A percentile compares a stretch with the other conserved stretches of the same genome.
Conservation (phyloP, 192 early-diverging fungal genomes). For the Coemansia sp. region DNA sequence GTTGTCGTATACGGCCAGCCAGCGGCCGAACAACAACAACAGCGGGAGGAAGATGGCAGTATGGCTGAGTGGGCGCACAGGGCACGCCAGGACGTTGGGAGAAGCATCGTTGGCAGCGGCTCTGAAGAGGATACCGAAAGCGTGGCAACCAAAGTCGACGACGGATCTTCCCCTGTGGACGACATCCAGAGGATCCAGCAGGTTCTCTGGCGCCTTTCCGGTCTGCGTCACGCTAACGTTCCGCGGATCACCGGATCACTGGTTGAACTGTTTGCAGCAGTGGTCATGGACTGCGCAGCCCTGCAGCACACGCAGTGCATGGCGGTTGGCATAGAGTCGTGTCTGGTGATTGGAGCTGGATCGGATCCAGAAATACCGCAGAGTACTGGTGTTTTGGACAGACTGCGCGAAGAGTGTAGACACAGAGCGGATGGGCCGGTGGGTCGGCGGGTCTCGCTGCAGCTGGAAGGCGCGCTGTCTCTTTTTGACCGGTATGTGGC, state of each 20-base stretch:
- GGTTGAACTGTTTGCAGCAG: constrained; percentile 19
- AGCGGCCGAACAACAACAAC: background rate
- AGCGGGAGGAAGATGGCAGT: background rate
- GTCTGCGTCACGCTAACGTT: constrained; percentile 26
- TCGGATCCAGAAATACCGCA: background rate
- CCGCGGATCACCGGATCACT: constrained; percentile 5
- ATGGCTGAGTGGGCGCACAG: constrained; percentile 20
- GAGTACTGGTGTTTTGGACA: background rate
- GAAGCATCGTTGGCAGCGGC: constrained; percentile 7
- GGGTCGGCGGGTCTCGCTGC: background rate
- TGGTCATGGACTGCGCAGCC: constrained; percentile 9
- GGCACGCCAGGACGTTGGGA: constrained; percentile 9
- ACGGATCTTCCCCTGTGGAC: background rate
- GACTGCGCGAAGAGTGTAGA: constrained; percentile 1
- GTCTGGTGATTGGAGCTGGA: constrained; percentile 14
- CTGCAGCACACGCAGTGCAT: constrained; percentile 11
- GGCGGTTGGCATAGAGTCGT: constrained; percentile 25
- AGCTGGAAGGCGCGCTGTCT: constrained; percentile 14
- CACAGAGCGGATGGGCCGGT: background rate
- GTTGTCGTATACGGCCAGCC: constrained; percentile 5
- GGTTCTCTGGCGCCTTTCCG: constrained; percentile 36
- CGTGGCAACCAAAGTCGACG: background rate
- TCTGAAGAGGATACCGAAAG: constrained; percentile 8
- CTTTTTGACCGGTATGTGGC: constrained; percentile 29
- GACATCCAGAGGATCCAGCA: constrained; percentile 16